Conservation (phyloP, 169 alveolate species). For the Plasmodium berghei region DNA sequence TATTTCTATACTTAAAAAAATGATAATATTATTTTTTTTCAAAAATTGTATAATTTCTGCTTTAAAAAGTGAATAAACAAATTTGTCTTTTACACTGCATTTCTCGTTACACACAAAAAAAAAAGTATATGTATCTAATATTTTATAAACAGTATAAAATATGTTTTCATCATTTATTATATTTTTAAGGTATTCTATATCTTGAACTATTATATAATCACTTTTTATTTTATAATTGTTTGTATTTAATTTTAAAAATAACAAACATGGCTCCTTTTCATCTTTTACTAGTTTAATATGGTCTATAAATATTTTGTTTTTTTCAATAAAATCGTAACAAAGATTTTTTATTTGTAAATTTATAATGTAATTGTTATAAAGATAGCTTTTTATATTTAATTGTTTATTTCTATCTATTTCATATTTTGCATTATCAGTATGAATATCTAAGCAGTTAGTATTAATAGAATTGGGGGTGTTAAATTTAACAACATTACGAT, state of each 20-base stretch:
- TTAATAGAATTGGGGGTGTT: neutral
- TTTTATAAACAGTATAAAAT: conserved; percentile 44
- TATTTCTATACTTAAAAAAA: conserved; percentile 57
- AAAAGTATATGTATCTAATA: conserved; percentile 35
- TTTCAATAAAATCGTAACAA: neutral
- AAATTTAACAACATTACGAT: too few species aligned
- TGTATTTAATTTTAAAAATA: conserved; percentile 18
- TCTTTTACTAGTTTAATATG: conserved; percentile 16
- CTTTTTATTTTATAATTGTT: conserved; percentile 1
- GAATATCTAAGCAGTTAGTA: neutral
- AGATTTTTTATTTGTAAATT: conserved; percentile 12
- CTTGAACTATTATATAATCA: conserved; percentile 9
- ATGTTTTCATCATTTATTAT: conserved; percentile 5
- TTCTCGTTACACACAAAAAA: conserved; percentile 35
- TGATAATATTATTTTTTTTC: conserved; percentile 44
- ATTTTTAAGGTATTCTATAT: conserved; percentile 19
- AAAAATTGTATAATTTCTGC: conserved; percentile 28
- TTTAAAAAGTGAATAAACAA: conserved; percentile 48
- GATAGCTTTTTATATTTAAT: neutral
- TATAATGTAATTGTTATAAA: conserved; percentile 10
- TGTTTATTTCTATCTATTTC: neutral
- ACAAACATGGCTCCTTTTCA: conserved; percentile 6
- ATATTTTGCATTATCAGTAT: neutral
- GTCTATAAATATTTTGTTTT: neutral
- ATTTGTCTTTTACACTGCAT: conserved; percentile 38